A percentile compares a stretch with the other conserved stretches of the same genome.
These are phyloP conservation scores for Boletus subluridellus DNA, from an alignment of 1,284 basidiomycete species.

Conservation along the genomic window DNA sequence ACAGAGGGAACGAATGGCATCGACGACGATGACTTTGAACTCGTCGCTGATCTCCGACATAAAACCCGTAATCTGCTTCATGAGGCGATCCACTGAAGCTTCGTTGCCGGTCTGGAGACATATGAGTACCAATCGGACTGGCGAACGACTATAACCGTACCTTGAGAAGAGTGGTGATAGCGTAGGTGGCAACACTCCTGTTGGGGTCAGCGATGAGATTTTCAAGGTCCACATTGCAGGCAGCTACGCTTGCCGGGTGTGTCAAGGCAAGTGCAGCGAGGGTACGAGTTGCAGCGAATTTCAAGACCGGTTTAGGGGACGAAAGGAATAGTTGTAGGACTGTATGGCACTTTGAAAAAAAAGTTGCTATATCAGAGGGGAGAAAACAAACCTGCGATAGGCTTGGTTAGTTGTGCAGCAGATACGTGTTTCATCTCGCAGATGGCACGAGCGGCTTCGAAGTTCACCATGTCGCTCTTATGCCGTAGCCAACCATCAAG, in stretches of 20 bases:
- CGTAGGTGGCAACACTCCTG: slow-evolving; percentile 96
- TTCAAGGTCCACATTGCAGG: slow-evolving; percentile 97
- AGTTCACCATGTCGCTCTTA: slow-evolving; percentile 99
- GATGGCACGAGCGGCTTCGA: slow-evolving; percentile 95
- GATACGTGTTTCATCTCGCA: slow-evolving; percentile 92
- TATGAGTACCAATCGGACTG: slow-evolving; percentile 5
- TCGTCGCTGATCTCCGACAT: slow-evolving; percentile 99
- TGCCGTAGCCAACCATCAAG: slow-evolving; percentile 95
- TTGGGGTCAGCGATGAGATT: slow-evolving; percentile 96
- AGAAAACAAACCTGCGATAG: slow-evolving; percentile 71
- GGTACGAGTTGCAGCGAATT: slow-evolving; percentile 97
- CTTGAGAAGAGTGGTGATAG: slow-evolving; percentile 98
- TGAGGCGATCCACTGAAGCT: slow-evolving; percentile 95
- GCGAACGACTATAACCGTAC: slow-evolving; percentile 36
- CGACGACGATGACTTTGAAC: slow-evolving; percentile 99
- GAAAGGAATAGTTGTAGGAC: slow-evolving; percentile 92
- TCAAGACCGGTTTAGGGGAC: slow-evolving; percentile 89
- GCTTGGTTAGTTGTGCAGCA: slow-evolving; percentile 74
- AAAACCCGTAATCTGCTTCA: slow-evolving; percentile 99
- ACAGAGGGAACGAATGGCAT: slow-evolving; percentile 96
- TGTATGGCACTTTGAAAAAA: slow-evolving; percentile 28
- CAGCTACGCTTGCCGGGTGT: slow-evolving; percentile 82
- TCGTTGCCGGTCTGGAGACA: slow-evolving; percentile 86
- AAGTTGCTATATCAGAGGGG: slow-evolving; percentile 1
- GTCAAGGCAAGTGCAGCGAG: slow-evolving; percentile 84